Conservation (phyloP, 2,329 filamentous ascomycete species). For the Fusarium mundagurra region DNA sequence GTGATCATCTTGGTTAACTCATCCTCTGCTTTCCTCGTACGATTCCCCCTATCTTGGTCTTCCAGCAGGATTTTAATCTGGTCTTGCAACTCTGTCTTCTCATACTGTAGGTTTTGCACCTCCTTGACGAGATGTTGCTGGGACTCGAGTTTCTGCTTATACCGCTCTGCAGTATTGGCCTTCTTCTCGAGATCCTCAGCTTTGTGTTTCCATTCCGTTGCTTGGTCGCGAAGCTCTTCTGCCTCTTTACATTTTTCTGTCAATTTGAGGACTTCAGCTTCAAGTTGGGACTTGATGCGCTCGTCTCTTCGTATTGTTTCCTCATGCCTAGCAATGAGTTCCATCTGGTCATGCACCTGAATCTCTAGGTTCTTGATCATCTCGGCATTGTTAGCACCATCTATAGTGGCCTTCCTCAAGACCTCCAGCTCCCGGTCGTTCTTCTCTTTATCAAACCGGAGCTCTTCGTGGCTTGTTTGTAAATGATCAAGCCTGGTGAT, state of each 20-base stretch:
- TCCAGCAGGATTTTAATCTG: slow-evolving; percentile 53
- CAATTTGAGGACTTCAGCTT: slow-evolving; percentile 62
- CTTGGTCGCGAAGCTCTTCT: slow-evolving; percentile 66
- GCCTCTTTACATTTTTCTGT: slow-evolving; percentile 58
- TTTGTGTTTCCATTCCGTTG: slow-evolving; percentile 67
- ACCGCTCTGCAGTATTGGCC: slow-evolving; percentile 70
- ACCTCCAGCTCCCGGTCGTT: slow-evolving; percentile 64
- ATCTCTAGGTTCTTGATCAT: slow-evolving; percentile 64
- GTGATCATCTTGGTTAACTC: slow-evolving; percentile 54
- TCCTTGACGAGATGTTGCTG: slow-evolving; percentile 66
- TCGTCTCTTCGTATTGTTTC: slow-evolving; percentile 59
- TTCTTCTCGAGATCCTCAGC: slow-evolving; percentile 69
- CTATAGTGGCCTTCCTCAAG: slow-evolving; percentile 59
- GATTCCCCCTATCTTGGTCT: slow-evolving; percentile 48
- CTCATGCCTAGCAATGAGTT: slow-evolving; percentile 72
- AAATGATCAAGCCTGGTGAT: slow-evolving; percentile 68
- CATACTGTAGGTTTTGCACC: slow-evolving; percentile 64
- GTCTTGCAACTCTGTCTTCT: slow-evolving; percentile 63
- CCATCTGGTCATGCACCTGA: slow-evolving; percentile 72
- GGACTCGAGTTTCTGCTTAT: slow-evolving; percentile 70
- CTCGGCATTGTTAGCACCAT: slow-evolving; percentile 63
- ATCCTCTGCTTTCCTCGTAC: slow-evolving; percentile 51
- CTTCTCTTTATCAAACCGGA: slow-evolving; percentile 70
- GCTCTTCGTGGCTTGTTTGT: slow-evolving; percentile 70
- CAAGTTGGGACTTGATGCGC: slow-evolving; percentile 61